Conservation (phyloP, 2,329 filamentous ascomycete genomes). For the Sordariomycetes sp. region DNA sequence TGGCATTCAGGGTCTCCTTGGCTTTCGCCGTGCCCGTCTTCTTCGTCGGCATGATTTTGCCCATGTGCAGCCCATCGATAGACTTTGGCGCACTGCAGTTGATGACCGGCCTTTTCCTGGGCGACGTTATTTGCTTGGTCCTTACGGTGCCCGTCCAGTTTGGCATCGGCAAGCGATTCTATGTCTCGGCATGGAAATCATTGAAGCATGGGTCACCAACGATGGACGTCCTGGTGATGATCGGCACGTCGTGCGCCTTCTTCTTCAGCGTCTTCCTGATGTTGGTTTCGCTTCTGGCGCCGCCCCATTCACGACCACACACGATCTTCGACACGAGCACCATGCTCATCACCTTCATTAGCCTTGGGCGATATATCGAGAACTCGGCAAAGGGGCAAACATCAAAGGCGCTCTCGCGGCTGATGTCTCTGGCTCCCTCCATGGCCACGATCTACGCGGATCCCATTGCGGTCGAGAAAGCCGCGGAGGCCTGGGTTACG, state of each 20-base stretch:
- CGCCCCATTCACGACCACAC: conserved; percentile 69
- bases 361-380: conserved; percentile 81
- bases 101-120: conserved; percentile 72
- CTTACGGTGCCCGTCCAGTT: conserved; percentile 94
- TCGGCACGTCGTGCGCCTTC: conserved; percentile 92
- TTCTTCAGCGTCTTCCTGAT: conserved; percentile 90
- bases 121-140: conserved; percentile 73
- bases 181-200: conserved; percentile 86
- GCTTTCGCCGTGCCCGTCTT: conserved; percentile 86
- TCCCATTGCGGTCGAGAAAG: conserved; percentile 86
- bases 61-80: conserved; percentile 68
- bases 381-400: conserved; percentile 95
- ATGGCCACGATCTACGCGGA: conserved; percentile 97
- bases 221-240: conserved; percentile 92
- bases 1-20: conserved; percentile 68
- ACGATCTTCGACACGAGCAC: conserved; percentile 88
- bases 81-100: conserved; percentile 66
- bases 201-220: conserved; percentile 85
- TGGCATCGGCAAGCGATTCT: conserved; percentile 90
- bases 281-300: conserved; percentile 66
- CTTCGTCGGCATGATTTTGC: conserved; percentile 84
- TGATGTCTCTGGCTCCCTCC: conserved; percentile 93
- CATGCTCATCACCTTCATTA: conserved; percentile 67
- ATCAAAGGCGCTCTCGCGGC: conserved; percentile 79
- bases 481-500: conserved; percentile 64